Base-by-base conservation (phyloP, 1,284 basidiomycete species). In the Ceratobasidium papillatum region DNA sequence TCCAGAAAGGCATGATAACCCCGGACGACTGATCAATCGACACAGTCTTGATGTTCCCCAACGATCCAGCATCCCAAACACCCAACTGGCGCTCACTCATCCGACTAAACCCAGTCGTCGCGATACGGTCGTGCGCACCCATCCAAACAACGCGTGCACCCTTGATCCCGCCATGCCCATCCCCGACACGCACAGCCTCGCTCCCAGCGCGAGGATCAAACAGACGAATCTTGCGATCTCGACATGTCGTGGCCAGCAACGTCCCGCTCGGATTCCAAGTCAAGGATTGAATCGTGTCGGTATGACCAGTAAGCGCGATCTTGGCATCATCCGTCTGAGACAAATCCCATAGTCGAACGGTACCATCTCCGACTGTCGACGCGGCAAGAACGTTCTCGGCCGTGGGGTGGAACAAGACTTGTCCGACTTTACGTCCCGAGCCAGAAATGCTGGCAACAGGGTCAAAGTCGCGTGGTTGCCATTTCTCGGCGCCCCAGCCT, bases 1-100 rank as follows among this genome's bases (percentile, higher is more conserved):
- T 91, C 90, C 94, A 99, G 89, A 97, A 98, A 0, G 97, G 97
- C 95, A 99, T 98, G 68, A 98, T 83, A 49, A 98, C 94, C 63
- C 97, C 96, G 30, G 94, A 90, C 73, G 91, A 93, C 81, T 95
- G 94, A 83, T 98, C 96, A 76, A 97, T 86, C 27, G 86, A 87
- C 72, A 89, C 85, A 75, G 89, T 94, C 84, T 95, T 95, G 78
- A 95, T 79, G 80, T 89, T 93, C 59, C 81, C 85, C 75, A 97
- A 82, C 25, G 88, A 86, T 2, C 89, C 87, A 0, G 92, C 89
- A 80, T 97, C 94, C 95, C 95, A 97, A 52, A 99, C 84, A 75
- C 87, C 88, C 74, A 96, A 87, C 83, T 99, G 95, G 11, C 96
- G 87, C 82, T 98, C 95, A 62, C 93, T 94, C 91, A 96, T 96